Evolutionary conservation across 345 rosid genomes (phyloP).

Genomic region (Zanthoxylum bungeanum): DNA sequence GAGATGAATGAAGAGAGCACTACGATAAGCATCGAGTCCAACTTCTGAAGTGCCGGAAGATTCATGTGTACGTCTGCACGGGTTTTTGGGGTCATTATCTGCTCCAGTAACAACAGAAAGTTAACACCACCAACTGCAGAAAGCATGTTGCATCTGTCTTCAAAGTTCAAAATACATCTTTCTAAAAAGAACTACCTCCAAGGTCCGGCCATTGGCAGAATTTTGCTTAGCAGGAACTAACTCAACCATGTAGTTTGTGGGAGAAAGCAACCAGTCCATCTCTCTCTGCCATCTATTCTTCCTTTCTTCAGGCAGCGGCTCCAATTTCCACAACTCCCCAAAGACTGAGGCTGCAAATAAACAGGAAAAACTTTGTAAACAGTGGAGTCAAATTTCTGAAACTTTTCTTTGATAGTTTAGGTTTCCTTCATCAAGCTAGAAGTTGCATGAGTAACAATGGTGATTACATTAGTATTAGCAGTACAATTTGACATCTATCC

Average conservation of each 20-base stretch:
- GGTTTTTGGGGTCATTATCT: slow-evolving; percentile 93
- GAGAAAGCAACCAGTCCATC: slow-evolving; percentile 96
- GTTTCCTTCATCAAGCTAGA: not conserved
- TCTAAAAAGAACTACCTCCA: slow-evolving; percentile 51
- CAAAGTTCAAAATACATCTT: not conserved
- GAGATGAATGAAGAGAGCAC: slow-evolving; percentile 22
- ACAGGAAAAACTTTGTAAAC: not conserved
- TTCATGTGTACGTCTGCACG: slow-evolving; percentile 93
- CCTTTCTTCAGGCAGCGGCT: slow-evolving; percentile 77
- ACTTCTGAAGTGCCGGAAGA: slow-evolving; percentile 91
- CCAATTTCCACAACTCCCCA: slow-evolving; percentile 97
- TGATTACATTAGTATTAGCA: not conserved
- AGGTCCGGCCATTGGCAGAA: slow-evolving; percentile 66
- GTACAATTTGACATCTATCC: not conserved
- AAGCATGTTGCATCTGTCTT: not conserved
- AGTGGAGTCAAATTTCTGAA: not conserved
- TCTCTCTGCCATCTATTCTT: slow-evolving; percentile 81
- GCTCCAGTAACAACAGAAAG: slow-evolving; percentile 30
- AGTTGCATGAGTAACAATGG: not conserved
- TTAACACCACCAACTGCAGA: slow-evolving; percentile 16
- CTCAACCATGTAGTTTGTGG: slow-evolving; percentile 92
- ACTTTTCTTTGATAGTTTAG: not conserved
- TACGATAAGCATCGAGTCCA: slow-evolving; percentile 94
- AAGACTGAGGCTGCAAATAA: slow-evolving; percentile 64
- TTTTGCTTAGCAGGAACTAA: slow-evolving; percentile 93